Conservation (phyloP, 1,284 basidiomycete species). For the Ustilago loliicola region DNA sequence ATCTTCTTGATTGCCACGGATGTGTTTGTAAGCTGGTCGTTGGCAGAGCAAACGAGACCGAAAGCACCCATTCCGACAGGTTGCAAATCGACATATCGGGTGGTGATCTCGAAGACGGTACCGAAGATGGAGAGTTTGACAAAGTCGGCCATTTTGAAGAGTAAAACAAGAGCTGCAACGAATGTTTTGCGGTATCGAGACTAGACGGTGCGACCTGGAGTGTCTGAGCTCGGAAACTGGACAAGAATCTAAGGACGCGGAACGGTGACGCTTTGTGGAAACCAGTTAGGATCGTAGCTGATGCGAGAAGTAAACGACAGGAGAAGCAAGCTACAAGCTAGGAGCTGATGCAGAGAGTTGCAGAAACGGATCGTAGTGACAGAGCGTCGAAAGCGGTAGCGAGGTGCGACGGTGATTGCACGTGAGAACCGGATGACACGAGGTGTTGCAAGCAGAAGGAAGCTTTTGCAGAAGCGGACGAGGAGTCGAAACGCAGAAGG, state of each 20-base stretch:
- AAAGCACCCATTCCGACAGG: conserved; percentile 97
- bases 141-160: conserved; percentile 75
- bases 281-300: not conserved
- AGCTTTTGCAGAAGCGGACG: conserved; percentile 13
- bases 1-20: conserved; percentile 99
- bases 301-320: not conserved
- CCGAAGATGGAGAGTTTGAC: conserved; percentile 99
- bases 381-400: conserved; percentile 4
- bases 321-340: conserved; percentile 3
- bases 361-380: not conserved
- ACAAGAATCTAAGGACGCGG: not conserved
- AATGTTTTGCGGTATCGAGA: not conserved
- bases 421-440: not conserved
- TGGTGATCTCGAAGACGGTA: conserved; percentile 86
- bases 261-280: not conserved
- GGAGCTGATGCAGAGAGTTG: conserved; percentile 2
- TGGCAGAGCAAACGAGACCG: conserved; percentile 80
- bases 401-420: not conserved
- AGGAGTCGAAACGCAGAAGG: not conserved
- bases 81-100: conserved; percentile 96
- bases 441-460: conserved; percentile 15
- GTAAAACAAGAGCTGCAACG: not conserved
- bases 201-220: not conserved
- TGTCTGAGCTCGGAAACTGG: not conserved
- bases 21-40: conserved; percentile 93